Evolutionary conservation across 148 eudicot genomes (phyloP).

Genomic region (Arbutus unedo): DNA sequence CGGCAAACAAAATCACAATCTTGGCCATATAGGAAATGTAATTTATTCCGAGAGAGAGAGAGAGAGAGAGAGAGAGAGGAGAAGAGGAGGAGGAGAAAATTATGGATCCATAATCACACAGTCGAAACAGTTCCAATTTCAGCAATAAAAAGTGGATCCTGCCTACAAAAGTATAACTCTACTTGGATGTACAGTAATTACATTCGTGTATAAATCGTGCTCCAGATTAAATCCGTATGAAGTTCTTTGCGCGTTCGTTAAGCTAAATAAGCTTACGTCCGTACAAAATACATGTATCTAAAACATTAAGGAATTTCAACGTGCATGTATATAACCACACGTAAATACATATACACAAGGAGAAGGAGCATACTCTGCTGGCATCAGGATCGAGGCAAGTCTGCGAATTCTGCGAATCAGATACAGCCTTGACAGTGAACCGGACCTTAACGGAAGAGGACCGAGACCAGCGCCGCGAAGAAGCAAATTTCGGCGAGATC

Average conservation of each 20-base stretch:
- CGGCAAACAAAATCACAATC: not conserved
- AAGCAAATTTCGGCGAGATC: conserved; percentile 21
- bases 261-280: not conserved
- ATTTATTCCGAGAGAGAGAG: not conserved
- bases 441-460: conserved; percentile 21
- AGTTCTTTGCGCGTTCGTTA: conserved; percentile 1
- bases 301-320: not conserved
- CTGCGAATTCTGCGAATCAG: conserved; percentile 91
- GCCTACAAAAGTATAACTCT: not conserved
- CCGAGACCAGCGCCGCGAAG: conserved; percentile 20
- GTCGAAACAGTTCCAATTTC: conserved; percentile 3
- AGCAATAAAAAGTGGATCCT: not conserved
- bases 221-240: not conserved
- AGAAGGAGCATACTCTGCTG: conserved; percentile 49
- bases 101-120: not conserved
- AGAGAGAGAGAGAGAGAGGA: not conserved
- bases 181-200: not conserved
- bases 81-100: not conserved
- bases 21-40: not conserved
- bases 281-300: not conserved
- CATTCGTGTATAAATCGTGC: not conserved
- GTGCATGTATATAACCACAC: not conserved
- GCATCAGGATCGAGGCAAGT: conserved; percentile 99
- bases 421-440: conserved; percentile 75
- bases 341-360: not conserved